Evolutionary conservation across 2,329 filamentous ascomycete genomes (phyloP).

Genomic region (Colletotrichum eleusines): DNA sequence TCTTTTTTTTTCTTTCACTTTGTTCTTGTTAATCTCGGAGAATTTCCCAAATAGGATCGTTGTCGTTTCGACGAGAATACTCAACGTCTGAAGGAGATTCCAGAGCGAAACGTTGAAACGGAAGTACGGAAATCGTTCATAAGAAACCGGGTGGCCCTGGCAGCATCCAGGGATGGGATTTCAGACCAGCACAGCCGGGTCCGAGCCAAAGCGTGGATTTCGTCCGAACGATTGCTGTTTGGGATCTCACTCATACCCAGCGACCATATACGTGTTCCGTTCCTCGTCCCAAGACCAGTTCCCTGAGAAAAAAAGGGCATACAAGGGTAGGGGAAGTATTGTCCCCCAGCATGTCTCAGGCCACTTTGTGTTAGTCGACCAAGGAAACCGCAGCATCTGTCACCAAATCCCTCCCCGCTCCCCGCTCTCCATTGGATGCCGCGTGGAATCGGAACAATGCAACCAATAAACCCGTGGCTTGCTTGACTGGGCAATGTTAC

Average conservation of each 20-base stretch:
- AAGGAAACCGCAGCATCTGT: slow-evolving; percentile 29
- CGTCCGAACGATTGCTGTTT: slow-evolving; percentile 41
- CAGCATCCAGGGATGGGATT: slow-evolving; percentile 23
- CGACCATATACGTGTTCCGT: slow-evolving; percentile 33
- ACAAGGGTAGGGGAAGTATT: slow-evolving; percentile 25
- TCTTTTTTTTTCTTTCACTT: too few species aligned
- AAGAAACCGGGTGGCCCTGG: slow-evolving; percentile 14
- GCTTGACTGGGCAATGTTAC: slow-evolving; percentile 4
- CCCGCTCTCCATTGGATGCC: slow-evolving; percentile 5
- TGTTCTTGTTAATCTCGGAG: not conserved
- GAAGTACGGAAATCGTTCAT: slow-evolving; percentile 10
- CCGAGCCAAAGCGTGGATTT: slow-evolving; percentile 37
- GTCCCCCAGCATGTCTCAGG: slow-evolving; percentile 38
- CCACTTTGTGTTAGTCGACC: slow-evolving; percentile 31
- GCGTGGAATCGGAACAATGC: slow-evolving; percentile 33
- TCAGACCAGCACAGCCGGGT: slow-evolving; percentile 38
- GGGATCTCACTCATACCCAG: slow-evolving; percentile 33
- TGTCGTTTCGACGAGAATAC: not conserved
- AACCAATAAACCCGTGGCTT: slow-evolving; percentile 5
- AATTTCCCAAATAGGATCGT: not conserved
- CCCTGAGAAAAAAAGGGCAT: slow-evolving; percentile 10
- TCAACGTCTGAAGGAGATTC: not conserved
- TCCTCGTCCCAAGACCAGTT: slow-evolving; percentile 36
- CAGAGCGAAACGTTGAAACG: slow-evolving; percentile 19
- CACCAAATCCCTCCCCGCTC: slow-evolving; percentile 7